phyloP scores from a whole-genome alignment of 2,329 filamentous ascomycete species.

The Epichloe festucae region DNA sequence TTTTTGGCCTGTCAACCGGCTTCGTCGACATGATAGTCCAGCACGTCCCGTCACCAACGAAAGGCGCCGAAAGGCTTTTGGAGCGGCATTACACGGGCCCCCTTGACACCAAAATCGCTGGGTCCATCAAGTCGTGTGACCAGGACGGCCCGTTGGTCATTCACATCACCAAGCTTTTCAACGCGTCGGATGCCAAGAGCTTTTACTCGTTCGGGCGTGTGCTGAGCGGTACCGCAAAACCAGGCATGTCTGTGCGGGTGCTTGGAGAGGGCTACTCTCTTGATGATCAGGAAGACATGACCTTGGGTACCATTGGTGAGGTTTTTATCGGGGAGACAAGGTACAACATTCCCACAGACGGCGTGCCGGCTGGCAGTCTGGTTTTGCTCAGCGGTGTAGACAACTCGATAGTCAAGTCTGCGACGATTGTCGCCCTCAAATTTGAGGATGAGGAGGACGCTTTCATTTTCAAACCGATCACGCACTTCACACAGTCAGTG shows the following conservation, averaged over 20 bases:
- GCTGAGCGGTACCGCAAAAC: slow-evolving; percentile 77
- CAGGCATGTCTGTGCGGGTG: slow-evolving; percentile 74
- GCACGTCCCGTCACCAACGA: slow-evolving; percentile 76
- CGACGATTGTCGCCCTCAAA: slow-evolving; percentile 71
- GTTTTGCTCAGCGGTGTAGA: slow-evolving; percentile 87
- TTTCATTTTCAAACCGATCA: slow-evolving; percentile 86
- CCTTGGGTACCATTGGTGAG: slow-evolving; percentile 65
- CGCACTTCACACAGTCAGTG: slow-evolving; percentile 93
- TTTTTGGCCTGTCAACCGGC: slow-evolving; percentile 72
- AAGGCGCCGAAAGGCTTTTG: slow-evolving; percentile 63
- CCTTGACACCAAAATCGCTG: slow-evolving; percentile 65
- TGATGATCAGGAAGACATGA: slow-evolving; percentile 98
- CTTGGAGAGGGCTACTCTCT: slow-evolving; percentile 91
- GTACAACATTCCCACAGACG: slow-evolving; percentile 85
- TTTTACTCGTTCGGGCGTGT: slow-evolving; percentile 88
- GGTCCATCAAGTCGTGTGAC: slow-evolving; percentile 70
- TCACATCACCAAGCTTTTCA: slow-evolving; percentile 88
- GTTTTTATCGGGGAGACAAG: slow-evolving; percentile 86
- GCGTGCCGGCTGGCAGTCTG: slow-evolving; percentile 86
- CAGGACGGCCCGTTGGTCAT: slow-evolving; percentile 86
- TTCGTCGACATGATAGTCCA: slow-evolving; percentile 93
- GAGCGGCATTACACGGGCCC: slow-evolving; percentile 89
- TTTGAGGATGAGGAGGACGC: slow-evolving; percentile 81
- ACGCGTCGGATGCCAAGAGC: slow-evolving; percentile 73
- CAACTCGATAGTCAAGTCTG: slow-evolving; percentile 96